Percentiles rank a stretch among this genome's conserved stretches.
Conservation (phyloP, 2,329 filamentous ascomycete genomes). For the Fusarium decemcellulare region DNA sequence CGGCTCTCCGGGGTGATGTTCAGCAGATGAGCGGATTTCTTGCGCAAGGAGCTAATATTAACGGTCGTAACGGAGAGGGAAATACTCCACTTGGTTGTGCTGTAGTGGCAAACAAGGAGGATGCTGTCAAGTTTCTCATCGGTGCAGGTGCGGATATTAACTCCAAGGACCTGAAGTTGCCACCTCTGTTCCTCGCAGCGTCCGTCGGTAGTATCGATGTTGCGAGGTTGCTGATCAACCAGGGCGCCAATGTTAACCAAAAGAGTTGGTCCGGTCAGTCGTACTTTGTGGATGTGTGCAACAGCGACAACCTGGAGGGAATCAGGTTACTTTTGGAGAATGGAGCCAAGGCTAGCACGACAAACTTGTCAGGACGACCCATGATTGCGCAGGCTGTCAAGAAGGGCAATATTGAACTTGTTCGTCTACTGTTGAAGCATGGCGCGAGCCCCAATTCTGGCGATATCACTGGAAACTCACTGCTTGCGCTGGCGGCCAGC, state of each 20-base stretch:
- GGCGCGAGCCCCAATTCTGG: slow-evolving; percentile 54
- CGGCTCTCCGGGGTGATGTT: slow-evolving; percentile 51
- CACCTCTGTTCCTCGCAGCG: slow-evolving; percentile 53
- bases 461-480: slow-evolving; percentile 49
- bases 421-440: slow-evolving; percentile 47
- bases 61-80: slow-evolving; percentile 54
- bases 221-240: slow-evolving; percentile 46
- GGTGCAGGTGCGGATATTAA: slow-evolving; percentile 48
- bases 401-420: slow-evolving; percentile 47
- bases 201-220: slow-evolving; percentile 47
- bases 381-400: slow-evolving; percentile 48
- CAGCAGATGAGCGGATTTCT: slow-evolving; percentile 52
- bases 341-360: slow-evolving; percentile 49
- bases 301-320: slow-evolving; percentile 44
- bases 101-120: slow-evolving; percentile 49
- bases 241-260: slow-evolving; percentile 51
- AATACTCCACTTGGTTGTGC: slow-evolving; percentile 54
- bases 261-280: slow-evolving; percentile 47
- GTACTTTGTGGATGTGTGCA: slow-evolving; percentile 50
- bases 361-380: slow-evolving; percentile 43
- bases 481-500: slow-evolving; percentile 49
- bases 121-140: slow-evolving; percentile 52
- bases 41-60: slow-evolving; percentile 53
- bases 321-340: slow-evolving; percentile 48
- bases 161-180: slow-evolving; percentile 44